Evolutionary conservation across 2,329 filamentous ascomycete species (phyloP), one percentile per base, ranked within the genome.

Genomic region (Colletotrichum sp.): DNA sequence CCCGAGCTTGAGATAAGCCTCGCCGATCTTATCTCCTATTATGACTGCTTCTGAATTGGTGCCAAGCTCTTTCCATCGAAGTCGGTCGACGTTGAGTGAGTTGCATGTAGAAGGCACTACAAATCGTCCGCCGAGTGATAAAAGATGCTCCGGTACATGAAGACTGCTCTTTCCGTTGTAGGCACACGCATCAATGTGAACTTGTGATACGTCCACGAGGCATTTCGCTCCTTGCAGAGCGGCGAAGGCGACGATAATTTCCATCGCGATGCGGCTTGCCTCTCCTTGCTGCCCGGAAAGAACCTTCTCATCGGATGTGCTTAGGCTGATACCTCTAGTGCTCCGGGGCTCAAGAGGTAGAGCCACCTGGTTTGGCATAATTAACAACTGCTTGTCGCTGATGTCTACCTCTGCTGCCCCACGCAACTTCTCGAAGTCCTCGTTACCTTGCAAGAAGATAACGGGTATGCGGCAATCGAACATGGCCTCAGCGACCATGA

Each of bases 171-270:
- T 83, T 0, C 87, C 87, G 1, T 83, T 85, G 71, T 88, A 88
- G 43, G 85, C 81, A 70, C 86, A 86, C 15, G 80, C 84, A 66
- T 88, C 87, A 13, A 88, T 83, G 67, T 88, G 86, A 32, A 82
- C 86, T 75, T 86, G 85, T 0, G 79, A 81, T 15, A 88, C 80
- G 52, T 84, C 78, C 18, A 87, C 82, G 3, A 88, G 76, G 8
- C 80, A 63, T 1, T 64, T 76, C 1, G 82, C 84, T 5, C 81
- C 82, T 77, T 83, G 81, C 0, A 88, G 72, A 1, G 78, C 71
- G 6, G 87, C 86, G 59, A 85, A 83, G 1, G 80, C 79, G 1
- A 85, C 26, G 24, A 88, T 78, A 2, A 88, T 84, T 13, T 81
- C 75, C 80, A 87, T 85, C 1, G 86, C 83, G 1, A 82, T 73